These are phyloP conservation scores for Trichophaea hybrida DNA, from an alignment of 2,329 filamentous ascomycete genomes.

Conservation along the genomic window DNA sequence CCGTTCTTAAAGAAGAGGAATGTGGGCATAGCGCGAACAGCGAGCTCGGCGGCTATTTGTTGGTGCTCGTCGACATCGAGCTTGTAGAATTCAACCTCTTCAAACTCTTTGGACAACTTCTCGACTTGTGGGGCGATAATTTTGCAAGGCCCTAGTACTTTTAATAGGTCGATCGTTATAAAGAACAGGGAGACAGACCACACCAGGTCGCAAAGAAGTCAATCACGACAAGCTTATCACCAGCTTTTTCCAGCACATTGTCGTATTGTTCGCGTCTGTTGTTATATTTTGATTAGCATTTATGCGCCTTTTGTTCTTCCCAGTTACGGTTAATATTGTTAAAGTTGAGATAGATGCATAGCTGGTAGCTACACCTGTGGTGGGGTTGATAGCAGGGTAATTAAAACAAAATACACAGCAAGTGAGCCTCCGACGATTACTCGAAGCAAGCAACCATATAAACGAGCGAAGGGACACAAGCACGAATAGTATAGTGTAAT, in stretches of 20 bases:
- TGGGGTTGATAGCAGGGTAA: too few relatives aligned
- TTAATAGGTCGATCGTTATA: not conserved
- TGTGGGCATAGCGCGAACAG: constrained; percentile 82
- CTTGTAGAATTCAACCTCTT: constrained; percentile 63
- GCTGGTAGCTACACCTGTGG: too few relatives aligned
- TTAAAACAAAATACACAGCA: too few relatives aligned
- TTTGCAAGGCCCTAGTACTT: constrained; percentile 54
- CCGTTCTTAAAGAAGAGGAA: constrained; percentile 75
- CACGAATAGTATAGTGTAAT: too few relatives aligned
- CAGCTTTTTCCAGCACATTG: not conserved
- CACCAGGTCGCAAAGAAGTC: constrained; percentile 89
- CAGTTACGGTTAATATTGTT: too few relatives aligned
- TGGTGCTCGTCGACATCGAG: constrained; percentile 75
- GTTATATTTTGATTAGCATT: too few relatives aligned
- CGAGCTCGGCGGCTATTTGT: constrained; percentile 60
- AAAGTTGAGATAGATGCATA: too few relatives aligned
- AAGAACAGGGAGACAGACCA: constrained; percentile 34
- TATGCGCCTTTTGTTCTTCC: too few relatives aligned
- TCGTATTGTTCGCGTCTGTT: not conserved
- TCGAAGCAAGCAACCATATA: too few relatives aligned
- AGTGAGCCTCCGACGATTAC: too few relatives aligned
- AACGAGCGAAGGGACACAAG: too few relatives aligned
- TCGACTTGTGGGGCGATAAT: constrained; percentile 63
- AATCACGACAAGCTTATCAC: constrained; percentile 51
- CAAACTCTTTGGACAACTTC: constrained; percentile 45